A percentile compares a stretch with the other conserved stretches of the same genome.
Evolutionary conservation across 2,329 filamentous ascomycete species (phyloP).

Genomic region (Beauveria bassiana): DNA sequence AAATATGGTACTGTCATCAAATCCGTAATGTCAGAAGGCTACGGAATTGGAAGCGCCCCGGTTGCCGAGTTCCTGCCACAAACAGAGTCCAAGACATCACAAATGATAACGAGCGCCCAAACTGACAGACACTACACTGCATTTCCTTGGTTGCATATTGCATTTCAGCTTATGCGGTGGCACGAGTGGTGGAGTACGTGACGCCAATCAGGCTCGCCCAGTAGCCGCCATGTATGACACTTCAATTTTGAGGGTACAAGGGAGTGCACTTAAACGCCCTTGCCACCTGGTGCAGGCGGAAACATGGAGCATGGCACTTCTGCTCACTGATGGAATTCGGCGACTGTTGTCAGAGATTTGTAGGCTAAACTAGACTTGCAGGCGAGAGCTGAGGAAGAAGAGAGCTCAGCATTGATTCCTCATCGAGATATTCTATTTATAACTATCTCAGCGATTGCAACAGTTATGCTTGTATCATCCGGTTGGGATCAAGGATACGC

Average conservation of each 20-base stretch:
- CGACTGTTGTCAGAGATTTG: too few species aligned
- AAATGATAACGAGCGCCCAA: neutral
- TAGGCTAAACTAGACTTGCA: too few species aligned
- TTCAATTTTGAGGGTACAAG: neutral
- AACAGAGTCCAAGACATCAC: neutral
- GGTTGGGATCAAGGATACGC: conserved; percentile 4
- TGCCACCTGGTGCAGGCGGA: neutral
- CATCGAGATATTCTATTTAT: too few species aligned
- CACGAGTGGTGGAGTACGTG: neutral
- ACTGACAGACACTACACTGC: neutral
- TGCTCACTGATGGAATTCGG: too few species aligned
- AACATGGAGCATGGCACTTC: neutral
- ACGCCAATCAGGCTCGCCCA: neutral
- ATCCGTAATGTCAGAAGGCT: too few species aligned
- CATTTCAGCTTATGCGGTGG: neutral
- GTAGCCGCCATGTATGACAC: neutral
- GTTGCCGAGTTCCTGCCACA: conserved; percentile 1
- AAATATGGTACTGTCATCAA: too few species aligned
- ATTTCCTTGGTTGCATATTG: neutral
- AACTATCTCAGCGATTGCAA: too few species aligned
- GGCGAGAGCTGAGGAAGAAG: too few species aligned
- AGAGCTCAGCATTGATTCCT: too few species aligned
- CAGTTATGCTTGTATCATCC: neutral
- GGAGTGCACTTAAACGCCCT: neutral
- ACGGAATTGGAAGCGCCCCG: too few species aligned